phyloP scores from a whole-genome alignment of 345 rosid species.

The Eucalyptus shirleyi region DNA sequence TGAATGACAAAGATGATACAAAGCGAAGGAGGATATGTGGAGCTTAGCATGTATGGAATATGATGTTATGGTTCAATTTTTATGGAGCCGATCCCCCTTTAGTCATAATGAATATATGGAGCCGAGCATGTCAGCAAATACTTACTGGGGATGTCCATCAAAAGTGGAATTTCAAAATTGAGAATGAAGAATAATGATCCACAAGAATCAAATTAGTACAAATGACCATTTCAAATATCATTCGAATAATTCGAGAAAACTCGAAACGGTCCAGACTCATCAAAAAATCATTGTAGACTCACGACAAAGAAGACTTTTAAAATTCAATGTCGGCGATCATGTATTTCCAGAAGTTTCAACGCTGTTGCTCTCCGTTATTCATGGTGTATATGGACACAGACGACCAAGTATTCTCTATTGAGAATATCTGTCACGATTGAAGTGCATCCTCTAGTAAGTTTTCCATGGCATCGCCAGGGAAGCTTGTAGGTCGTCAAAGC shows the following conservation, averaged over 20 bases:
- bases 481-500: not conserved
- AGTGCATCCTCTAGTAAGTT: not conserved
- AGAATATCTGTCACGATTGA: not conserved
- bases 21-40: not conserved
- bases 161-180: no score
- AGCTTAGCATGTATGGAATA: no score
- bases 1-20: not conserved
- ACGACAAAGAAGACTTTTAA: not conserved
- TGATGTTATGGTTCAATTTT: no score
- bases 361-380: not conserved
- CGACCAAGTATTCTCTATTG: not conserved
- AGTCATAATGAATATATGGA: rapidly evolving
- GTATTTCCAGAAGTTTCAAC: not conserved
- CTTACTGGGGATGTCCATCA: no score
- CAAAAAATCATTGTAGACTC: no score
- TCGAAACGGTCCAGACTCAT: rapidly evolving
- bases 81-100: rapidly evolving
- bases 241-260: not conserved
- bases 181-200: no score
- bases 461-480: not conserved
- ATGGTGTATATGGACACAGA: not conserved
- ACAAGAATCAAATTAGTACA: no score
- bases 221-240: not conserved
- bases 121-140: rapidly evolving
- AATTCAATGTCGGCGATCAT: not conserved